Percentiles rank a stretch among this genome's conserved stretches.
These are phyloP conservation scores for Przewalskia tangutica DNA, from an alignment of 257 asterid species.

Conservation along the genomic window DNA sequence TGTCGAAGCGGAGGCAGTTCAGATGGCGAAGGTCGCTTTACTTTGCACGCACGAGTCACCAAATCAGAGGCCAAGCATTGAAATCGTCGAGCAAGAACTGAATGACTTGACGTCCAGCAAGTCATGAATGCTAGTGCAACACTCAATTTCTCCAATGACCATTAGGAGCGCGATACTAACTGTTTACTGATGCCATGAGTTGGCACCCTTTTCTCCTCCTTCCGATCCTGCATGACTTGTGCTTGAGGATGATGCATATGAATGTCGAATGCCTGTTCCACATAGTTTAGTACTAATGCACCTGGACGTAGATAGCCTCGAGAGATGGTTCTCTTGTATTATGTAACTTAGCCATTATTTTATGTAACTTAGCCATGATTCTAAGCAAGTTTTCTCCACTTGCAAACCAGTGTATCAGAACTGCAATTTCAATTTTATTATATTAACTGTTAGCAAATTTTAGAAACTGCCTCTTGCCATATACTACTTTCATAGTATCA, in stretches of 20 bases:
- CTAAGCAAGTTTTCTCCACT: background rate
- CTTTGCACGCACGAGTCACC: slow-evolving; percentile 79
- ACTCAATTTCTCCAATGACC: background rate
- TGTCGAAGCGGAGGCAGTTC: slow-evolving; percentile 64
- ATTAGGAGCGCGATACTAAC: slow-evolving; percentile 20
- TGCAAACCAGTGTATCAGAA: background rate
- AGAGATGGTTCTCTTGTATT: slow-evolving; percentile 1
- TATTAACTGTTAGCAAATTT: background rate
- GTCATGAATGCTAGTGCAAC: slow-evolving; percentile 10
- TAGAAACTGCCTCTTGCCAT: background rate
- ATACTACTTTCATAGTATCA: background rate
- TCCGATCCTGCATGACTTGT: background rate
- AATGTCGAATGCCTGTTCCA: background rate
- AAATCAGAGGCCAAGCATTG: slow-evolving; percentile 57
- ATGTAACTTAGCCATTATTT: background rate
- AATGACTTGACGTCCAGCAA: slow-evolving; percentile 15
- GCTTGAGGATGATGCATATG: background rate
- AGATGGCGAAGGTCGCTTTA: slow-evolving; percentile 68
- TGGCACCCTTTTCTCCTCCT: background rate
- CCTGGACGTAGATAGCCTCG: background rate
- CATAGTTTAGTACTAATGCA: background rate
- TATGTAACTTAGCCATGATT: background rate
- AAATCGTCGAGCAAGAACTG: slow-evolving; percentile 52
- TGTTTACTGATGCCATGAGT: slow-evolving; percentile 12
- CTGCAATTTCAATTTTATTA: background rate